These are phyloP conservation scores for Sporisorium exsertum DNA, from an alignment of 1,284 basidiomycete genomes.

Conservation along the genomic window DNA sequence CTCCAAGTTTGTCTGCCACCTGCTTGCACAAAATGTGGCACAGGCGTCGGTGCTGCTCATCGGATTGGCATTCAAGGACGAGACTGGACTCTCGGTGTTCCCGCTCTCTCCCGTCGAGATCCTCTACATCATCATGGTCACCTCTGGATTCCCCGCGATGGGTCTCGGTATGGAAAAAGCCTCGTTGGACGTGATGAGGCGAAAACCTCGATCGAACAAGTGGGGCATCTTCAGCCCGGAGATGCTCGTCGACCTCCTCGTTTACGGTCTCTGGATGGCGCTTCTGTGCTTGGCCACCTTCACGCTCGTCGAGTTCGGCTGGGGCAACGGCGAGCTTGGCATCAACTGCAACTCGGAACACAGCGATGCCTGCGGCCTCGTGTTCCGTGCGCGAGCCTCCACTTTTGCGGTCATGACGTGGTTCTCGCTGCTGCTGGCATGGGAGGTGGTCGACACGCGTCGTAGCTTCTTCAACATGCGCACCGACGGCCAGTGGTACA, in stretches of 20 bases:
- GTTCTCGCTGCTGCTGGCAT: constrained; percentile 69
- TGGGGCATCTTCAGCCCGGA: constrained; percentile 68
- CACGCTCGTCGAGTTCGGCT: constrained; percentile 57
- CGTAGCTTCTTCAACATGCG: constrained; percentile 68
- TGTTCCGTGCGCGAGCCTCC: constrained; percentile 69
- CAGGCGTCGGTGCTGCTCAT: constrained; percentile 72
- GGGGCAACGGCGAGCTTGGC: constrained; percentile 61
- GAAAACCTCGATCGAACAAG: constrained; percentile 70
- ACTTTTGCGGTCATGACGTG: constrained; percentile 67
- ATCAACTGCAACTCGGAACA: constrained; percentile 65
- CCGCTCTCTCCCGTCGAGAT: constrained; percentile 78
- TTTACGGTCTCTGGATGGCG: constrained; percentile 78
- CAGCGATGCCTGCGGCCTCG: constrained; percentile 60
- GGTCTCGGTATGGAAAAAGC: constrained; percentile 74
- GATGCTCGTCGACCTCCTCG: constrained; percentile 73
- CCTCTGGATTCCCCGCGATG: constrained; percentile 70
- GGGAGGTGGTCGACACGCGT: constrained; percentile 68
- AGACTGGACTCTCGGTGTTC: constrained; percentile 74
- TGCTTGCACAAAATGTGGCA: constrained; percentile 66
- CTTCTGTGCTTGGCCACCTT: constrained; percentile 72
- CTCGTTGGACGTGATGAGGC: constrained; percentile 75
- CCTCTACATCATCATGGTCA: constrained; percentile 72
- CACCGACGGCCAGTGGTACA: constrained; percentile 49
- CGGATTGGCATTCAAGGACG: constrained; percentile 78
- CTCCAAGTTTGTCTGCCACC: constrained; percentile 70